Base-by-base conservation (phyloP, 345 rosid species). In the Physaria fendleri region DNA sequence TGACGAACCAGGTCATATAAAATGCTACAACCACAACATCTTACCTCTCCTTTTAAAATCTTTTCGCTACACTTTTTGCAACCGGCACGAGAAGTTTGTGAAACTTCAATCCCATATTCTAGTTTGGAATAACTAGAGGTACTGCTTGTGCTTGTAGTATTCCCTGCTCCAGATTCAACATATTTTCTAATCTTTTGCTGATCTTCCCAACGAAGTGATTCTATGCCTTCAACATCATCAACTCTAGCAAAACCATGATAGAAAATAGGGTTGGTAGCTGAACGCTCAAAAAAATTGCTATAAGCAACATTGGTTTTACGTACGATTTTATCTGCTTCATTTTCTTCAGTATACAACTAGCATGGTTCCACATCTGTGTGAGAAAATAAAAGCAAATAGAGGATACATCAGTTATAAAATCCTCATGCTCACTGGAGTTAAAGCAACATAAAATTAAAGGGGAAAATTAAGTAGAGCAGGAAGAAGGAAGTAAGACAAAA, bases 151-250 rank as follows among this genome's bases (percentile, higher is more conserved):
- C 10, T 14, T 14, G 18, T 6, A 18, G 20, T 45, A 34, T 41
- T 12, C 62, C 44, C 66, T 18, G 72, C 43, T 71, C 71, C 81
- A 62, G 70, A 75, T 59, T 88, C 92, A 43, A 82, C 78, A 58
- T 84, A 79, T 27, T 72, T 74, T 56, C 92, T 85, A 25, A 91
- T 74, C 56, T 75, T 88, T 64, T 91, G 84, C 64, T 91, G 98
- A 77, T 91, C 98, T 66, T 91, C 96, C 98, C 98, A 91, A 20
- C 98, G 85, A 62, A 91, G 90, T 14, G 82, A 71, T 69, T 91
- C 98, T 62, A 82, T 23, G 41, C 95, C 92, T 71, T 91, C 96
- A 62, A 91, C 90, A 76, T 91, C 98, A 76, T 88, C 92, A 67
- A 72, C 50, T n/a, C 98, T 91, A 73, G 16, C 39, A 57, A 57